These are phyloP conservation scores for Anisodus tanguticus DNA, from an alignment of 257 asterid genomes.

Conservation along the genomic window DNA sequence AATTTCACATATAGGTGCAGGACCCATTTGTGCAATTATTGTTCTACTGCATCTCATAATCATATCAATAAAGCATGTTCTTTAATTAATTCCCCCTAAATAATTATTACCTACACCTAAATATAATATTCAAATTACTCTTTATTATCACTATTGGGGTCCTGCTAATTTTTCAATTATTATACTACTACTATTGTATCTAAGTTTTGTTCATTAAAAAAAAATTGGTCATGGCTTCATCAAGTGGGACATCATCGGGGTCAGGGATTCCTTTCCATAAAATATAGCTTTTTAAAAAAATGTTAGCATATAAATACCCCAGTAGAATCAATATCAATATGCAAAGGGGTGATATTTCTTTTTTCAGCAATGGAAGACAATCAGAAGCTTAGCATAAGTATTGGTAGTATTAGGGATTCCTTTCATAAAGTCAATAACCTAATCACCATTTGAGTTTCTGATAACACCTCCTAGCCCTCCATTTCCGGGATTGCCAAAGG, in stretches of 20 bases:
- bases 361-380: no score
- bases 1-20: constrained; percentile 84
- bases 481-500: no score
- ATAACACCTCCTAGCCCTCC: no score
- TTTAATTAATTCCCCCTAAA: neutral
- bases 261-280: no score
- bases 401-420: no score
- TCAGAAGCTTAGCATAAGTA: no score
- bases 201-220: neutral
- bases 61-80: constrained; percentile 28
- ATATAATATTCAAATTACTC: neutral
- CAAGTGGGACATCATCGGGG: constrained; percentile 67
- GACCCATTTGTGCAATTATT: constrained; percentile 93
- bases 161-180: constrained; percentile 38
- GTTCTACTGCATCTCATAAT: constrained; percentile 92
- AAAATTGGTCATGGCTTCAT: constrained; percentile 54
- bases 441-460: no score
- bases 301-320: no score
- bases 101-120: neutral
- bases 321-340: no score
- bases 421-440: no score
- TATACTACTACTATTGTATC: neutral
- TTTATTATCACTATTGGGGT: constrained; percentile 43
- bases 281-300: no score
- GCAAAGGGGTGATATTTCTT: no score